These are phyloP conservation scores for Hura crepitans DNA, from an alignment of 441 rosid genomes.

Conservation along the genomic window DNA sequence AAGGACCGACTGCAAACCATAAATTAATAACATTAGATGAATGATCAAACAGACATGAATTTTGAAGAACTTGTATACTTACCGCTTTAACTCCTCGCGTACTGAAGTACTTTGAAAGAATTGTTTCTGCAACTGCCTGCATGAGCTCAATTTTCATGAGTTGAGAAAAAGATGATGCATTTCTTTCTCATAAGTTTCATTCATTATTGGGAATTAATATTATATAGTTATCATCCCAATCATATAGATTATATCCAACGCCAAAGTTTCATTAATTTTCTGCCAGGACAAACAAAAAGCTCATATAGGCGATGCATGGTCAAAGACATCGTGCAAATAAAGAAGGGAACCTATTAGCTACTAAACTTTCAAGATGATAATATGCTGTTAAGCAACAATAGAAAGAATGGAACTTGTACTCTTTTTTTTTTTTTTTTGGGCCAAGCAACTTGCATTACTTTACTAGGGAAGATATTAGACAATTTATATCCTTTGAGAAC, in stretches of 20 bases:
- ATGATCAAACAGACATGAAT: background rate
- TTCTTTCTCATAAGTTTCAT: background rate
- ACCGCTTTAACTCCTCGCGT: conserved; percentile 63
- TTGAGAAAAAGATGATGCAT: background rate
- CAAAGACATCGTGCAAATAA: background rate
- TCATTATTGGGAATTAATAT: background rate
- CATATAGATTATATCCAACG: background rate
- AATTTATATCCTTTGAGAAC: too few relatives aligned
- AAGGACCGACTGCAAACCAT: conserved; percentile 47
- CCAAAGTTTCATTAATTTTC: background rate
- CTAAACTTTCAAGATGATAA: background rate
- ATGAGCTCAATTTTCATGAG: conserved; percentile 9
- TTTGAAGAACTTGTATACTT: conserved; percentile 34
- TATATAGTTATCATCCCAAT: background rate
- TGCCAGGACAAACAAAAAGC: background rate
- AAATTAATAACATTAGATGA: background rate
- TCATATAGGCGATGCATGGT: background rate
- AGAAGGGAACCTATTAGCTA: background rate
- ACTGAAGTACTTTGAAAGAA: conserved; percentile 74
- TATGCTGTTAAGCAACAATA: background rate
- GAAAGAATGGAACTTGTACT: background rate
- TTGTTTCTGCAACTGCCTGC: conserved; percentile 79
- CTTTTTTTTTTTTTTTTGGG: too few relatives aligned
- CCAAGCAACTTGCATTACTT: too few relatives aligned
- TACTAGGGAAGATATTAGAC: too few relatives aligned